Base-by-base conservation (phyloP, 495 filamentous ascomycete genomes). In the Talaromyces stipitatus region DNA sequence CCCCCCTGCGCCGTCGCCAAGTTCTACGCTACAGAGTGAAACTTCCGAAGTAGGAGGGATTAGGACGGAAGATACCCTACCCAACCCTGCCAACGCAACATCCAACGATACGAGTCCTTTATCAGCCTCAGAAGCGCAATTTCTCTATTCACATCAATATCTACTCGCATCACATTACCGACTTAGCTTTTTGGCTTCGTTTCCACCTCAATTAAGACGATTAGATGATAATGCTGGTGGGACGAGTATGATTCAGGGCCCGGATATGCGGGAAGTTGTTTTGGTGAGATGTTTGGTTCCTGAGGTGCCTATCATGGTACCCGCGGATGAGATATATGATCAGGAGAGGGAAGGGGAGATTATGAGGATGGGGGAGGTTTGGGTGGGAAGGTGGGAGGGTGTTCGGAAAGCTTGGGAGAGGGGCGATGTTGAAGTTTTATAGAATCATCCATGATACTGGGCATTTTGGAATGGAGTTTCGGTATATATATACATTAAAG, bases 221-320 rank as follows among this genome's bases (percentile, higher is more conserved):
- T 72, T 98, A 52, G 91, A 97, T 76, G 95, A 98, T 73, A 89
- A 88, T 51, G 83, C 86, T 0, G 92, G 90, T 1, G 90, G 91
- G 2, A 86, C 91, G 56, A 90, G 82, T 72, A 98, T 98, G 94
- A 82, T 98, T 22, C 89, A 95, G 60, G 76, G 79, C 1, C 94
- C 94, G 7, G 95, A 97, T 72, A 68, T 80, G 53, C 85, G 90
- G 41, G 77, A 81, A 38, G 90, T 88, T 16, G 91, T 97, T 11
- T 96, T 98, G 72, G 85, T 90, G 38, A 74, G 92, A 58, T 83
- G 87, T 60, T 71, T 96, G 27, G 78, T 70, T 28, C 79, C 79
- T 48, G 67, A 75, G 63, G 79, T 85, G 36, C 66, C 69, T 33
- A 69, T 83, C 41, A 74, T 83, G 50, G 70, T 79, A 57, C 79